Percentiles rank a stretch among this genome's conserved stretches.
These are phyloP conservation scores for Santalum album DNA, from an alignment of 164 flowering plant genomes.

Conservation along the genomic window DNA sequence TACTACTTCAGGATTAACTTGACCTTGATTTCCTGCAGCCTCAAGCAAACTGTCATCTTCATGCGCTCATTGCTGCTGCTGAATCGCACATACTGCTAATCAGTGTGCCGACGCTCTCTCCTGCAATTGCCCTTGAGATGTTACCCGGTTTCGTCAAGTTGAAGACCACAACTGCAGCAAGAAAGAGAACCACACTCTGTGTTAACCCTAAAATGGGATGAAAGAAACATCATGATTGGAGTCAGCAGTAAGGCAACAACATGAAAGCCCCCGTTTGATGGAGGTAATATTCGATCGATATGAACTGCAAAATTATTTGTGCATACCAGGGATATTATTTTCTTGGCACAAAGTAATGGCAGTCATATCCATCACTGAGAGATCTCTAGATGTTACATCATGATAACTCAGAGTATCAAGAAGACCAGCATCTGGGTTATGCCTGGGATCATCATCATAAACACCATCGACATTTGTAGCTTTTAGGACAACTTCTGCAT, in stretches of 20 bases:
- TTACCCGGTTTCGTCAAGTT: constrained; percentile 74
- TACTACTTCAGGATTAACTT: too few species aligned
- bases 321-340: constrained; percentile 87
- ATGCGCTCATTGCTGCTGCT: constrained; percentile 15
- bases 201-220: not conserved
- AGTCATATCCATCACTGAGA: constrained; percentile 98
- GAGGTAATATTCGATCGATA: too few species aligned
- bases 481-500: constrained; percentile 95
- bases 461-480: constrained; percentile 99
- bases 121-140: constrained; percentile 74
- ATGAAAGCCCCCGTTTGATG: too few species aligned
- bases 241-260: too few species aligned
- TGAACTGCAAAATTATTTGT: not conserved
- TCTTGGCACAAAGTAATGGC: constrained; percentile 96
- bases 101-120: constrained; percentile 90
- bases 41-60: too few species aligned
- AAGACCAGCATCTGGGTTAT: constrained; percentile 71
- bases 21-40: too few species aligned
- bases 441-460: constrained; percentile 69
- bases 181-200: constrained; percentile 1
- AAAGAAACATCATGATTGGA: too few species aligned
- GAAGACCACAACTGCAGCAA: constrained; percentile 86
- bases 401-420: constrained; percentile 74
- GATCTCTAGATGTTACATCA: constrained; percentile 79
- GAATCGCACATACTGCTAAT: constrained; percentile 57